These are phyloP conservation scores for Alternaria rosae DNA, from an alignment of 2,329 filamentous ascomycete genomes.

Conservation along the genomic window DNA sequence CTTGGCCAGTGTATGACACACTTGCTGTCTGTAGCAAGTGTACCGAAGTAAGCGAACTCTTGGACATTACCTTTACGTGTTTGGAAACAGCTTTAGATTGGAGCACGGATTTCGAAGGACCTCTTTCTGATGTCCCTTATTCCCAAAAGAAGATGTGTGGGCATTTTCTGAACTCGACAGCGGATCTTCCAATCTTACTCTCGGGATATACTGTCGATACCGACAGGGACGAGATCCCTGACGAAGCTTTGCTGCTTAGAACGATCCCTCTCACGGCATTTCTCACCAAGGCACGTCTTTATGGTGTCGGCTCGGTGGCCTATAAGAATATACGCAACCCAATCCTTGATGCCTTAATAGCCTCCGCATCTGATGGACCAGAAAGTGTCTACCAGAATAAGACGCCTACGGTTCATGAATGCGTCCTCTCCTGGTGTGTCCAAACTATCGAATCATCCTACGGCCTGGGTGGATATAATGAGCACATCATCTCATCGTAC, in stretches of 20 bases:
- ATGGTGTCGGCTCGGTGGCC: too few relatives aligned
- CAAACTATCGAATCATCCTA: slow-evolving; percentile 35
- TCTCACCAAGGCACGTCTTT: too few relatives aligned
- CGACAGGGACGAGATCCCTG: neutral
- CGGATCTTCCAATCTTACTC: slow-evolving; percentile 16
- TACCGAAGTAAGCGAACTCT: slow-evolving; percentile 10
- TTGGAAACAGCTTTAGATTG: slow-evolving; percentile 22
- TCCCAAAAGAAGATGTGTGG: slow-evolving; percentile 35
- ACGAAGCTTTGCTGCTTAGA: too few relatives aligned
- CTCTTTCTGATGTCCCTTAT: neutral
- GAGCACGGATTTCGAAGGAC: slow-evolving; percentile 11
- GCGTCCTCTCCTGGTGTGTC: slow-evolving; percentile 38
- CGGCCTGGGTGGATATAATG: neutral
- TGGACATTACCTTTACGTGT: slow-evolving; percentile 22
- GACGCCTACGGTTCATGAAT: slow-evolving; percentile 27
- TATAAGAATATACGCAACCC: too few relatives aligned
- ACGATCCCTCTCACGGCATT: too few relatives aligned
- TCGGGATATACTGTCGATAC: slow-evolving; percentile 26
- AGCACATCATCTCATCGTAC: neutral
- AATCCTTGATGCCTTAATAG: too few relatives aligned
- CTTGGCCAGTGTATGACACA: slow-evolving; percentile 36
- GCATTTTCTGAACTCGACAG: slow-evolving; percentile 32
- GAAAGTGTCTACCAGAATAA: too few relatives aligned
- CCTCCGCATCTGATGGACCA: too few relatives aligned
- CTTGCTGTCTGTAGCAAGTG: slow-evolving; percentile 38